Evolutionary conservation across 352 stramenopile species (phyloP), one percentile per base, ranked within the genome.

Genomic region (Pythium sukuiense): DNA sequence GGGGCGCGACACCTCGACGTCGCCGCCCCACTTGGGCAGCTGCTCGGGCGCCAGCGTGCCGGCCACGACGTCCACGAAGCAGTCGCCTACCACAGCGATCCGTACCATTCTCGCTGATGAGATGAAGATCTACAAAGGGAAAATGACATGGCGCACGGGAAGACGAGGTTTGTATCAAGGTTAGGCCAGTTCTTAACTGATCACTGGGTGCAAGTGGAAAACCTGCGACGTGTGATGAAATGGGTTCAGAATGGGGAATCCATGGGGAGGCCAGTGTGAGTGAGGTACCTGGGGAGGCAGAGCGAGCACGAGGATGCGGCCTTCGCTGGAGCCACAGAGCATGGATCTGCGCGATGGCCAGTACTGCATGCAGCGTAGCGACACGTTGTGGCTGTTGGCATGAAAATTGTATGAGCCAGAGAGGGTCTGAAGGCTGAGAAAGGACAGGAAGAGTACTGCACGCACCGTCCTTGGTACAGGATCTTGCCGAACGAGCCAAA

Each of bases 11-110:
- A 82, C 88, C 63, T 92, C 85, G 24, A 88, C 77, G 65, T 94
- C 87, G 12, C 82, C 76, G 26, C 87, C 87, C 87, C 85, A 95
- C 46, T 81, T 84, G 45, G 87, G 87, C 46, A 95, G 67, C 73
- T 88, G 79, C 11, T 85, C 75, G 0, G 73, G 80, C 29, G 73
- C 71, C 45, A 91, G 66, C 35, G 83, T 87, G n/a, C 84, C 82
- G 7, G 82, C 84, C 37, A 94, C 79, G 46, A 95, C 83, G 55
- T 95, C 85, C 74, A 73, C 67, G 45, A 73, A 73, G 55, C 61
- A 41, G 60, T 73, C 67, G 32, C 66, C 66, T 6, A 72, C 27
- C 16, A 72, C 66, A 1, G 66, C 66, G 20, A 72, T 59, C 3
- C 45, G 26, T 16, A 67, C 49, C 27, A 20, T 26, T 18, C 35